Evolutionary conservation across 495 filamentous ascomycete species (phyloP).

Genomic region (Echria macrotheca): DNA sequence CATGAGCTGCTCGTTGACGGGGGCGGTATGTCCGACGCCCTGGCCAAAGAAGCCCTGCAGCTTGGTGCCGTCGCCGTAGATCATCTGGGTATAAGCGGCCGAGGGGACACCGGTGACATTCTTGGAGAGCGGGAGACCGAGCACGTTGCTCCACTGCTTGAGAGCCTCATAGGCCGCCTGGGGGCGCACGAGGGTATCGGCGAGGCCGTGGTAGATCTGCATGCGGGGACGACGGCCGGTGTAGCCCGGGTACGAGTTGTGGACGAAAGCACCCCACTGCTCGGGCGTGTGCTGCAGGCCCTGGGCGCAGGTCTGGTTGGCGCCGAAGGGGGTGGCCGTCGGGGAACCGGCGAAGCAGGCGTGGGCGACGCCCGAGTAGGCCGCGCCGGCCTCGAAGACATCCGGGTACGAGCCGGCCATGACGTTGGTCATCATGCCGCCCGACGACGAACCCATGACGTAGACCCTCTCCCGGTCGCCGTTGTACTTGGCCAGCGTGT

Average conservation of each 20-base stretch:
- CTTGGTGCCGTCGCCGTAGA: conserved; percentile 42
- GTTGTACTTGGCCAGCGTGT: conserved; percentile 41
- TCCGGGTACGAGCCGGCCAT: conserved; percentile 54
- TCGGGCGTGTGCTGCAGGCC: conserved; percentile 43
- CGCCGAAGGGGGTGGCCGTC: conserved; percentile 30
- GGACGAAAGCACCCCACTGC: conserved; percentile 45
- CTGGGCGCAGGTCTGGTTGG: conserved; percentile 49
- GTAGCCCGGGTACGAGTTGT: conserved; percentile 50
- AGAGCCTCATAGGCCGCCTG: conserved; percentile 48
- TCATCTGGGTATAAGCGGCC: conserved; percentile 34
- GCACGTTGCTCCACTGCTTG: conserved; percentile 55
- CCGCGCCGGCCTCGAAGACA: conserved; percentile 51
- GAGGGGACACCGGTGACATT: conserved; percentile 34
- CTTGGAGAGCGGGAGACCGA: conserved; percentile 31
- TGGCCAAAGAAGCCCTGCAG: conserved; percentile 42
- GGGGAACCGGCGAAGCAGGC: conserved; percentile 43
- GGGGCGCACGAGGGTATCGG: conserved; percentile 44
- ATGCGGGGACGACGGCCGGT: conserved; percentile 47
- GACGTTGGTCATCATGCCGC: conserved; percentile 58
- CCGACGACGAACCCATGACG: conserved; percentile 49
- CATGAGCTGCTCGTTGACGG: conserved; percentile 35
- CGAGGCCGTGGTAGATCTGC: conserved; percentile 51
- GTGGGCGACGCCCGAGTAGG: conserved; percentile 48
- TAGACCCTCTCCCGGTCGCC: conserved; percentile 44
- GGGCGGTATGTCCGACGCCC: conserved; percentile 45